phyloP scores from a whole-genome alignment of 352 stramenopile genomes.

The Phytophthora pisi region DNA sequence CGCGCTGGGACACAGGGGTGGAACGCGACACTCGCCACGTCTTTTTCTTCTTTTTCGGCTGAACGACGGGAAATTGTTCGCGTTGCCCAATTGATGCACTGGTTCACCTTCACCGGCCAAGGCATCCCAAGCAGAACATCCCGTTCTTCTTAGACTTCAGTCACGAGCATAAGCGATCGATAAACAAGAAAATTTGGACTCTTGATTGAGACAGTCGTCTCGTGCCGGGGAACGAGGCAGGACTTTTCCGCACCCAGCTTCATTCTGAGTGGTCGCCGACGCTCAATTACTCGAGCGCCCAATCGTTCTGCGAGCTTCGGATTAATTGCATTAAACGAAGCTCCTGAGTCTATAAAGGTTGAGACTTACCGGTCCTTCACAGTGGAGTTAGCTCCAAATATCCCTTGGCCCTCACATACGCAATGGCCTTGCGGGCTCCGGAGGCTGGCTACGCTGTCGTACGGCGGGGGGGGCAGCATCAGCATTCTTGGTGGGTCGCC shows the following conservation, averaged over 20 bases:
- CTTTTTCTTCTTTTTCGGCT: background rate
- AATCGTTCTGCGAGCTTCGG: background rate
- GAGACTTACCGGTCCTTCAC: background rate
- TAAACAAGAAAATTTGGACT: background rate
- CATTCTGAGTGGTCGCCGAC: background rate
- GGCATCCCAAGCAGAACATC: background rate
- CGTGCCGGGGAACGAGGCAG: background rate
- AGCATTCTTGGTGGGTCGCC: slow-evolving; percentile 1
- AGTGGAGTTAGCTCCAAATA: background rate
- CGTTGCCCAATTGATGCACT: background rate
- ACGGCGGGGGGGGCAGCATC: background rate
- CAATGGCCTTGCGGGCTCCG: too few species aligned
- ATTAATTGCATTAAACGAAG: background rate
- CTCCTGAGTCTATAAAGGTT: background rate
- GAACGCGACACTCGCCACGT: background rate
- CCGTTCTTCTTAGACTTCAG: background rate
- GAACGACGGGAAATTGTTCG: background rate
- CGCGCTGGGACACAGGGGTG: background rate
- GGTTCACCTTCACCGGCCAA: background rate
- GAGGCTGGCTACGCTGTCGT: background rate
- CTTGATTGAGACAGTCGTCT: background rate
- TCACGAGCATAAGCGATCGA: background rate
- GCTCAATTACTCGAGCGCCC: background rate
- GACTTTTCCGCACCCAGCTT: background rate
- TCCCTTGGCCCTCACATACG: background rate